phyloP scores from a whole-genome alignment of 2,329 filamentous ascomycete species.

The Calonectria crousiana region DNA sequence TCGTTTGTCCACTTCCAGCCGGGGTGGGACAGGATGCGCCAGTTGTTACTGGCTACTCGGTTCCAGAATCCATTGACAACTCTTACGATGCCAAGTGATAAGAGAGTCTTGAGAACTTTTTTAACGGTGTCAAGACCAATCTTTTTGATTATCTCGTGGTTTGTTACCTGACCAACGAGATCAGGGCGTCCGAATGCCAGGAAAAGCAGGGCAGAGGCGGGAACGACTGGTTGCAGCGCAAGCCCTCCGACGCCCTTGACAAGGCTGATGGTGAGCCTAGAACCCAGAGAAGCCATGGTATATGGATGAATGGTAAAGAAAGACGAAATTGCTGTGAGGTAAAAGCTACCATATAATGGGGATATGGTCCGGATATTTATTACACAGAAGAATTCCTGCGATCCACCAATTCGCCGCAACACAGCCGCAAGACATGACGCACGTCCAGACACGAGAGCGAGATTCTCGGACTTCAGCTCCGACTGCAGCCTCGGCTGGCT shows the following conservation, averaged over 20 bases:
- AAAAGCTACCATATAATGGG: neutral
- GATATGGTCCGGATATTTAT: neutral
- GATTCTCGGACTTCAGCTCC: neutral
- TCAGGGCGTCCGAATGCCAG: neutral
- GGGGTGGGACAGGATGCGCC: neutral
- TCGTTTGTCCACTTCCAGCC: slow-evolving; percentile 11
- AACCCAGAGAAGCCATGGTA: neutral
- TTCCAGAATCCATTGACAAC: neutral
- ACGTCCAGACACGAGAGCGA: neutral
- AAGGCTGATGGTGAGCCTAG: neutral
- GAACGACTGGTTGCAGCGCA: neutral
- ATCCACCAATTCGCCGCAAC: neutral
- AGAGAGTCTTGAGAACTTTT: neutral
- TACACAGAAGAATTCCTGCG: neutral
- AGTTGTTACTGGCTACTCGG: neutral
- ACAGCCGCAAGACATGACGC: neutral
- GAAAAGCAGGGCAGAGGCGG: neutral
- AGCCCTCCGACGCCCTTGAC: neutral
- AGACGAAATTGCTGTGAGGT: no score
- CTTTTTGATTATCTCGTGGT: neutral
- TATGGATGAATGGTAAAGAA: neutral
- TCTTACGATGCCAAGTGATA: neutral
- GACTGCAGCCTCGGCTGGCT: neutral
- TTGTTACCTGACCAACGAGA: neutral
- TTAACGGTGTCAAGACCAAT: neutral